Evolutionary conservation across 805 yeast genomes (phyloP), one percentile per base, ranked within the genome.

Genomic region (Danielia reshetovae): DNA sequence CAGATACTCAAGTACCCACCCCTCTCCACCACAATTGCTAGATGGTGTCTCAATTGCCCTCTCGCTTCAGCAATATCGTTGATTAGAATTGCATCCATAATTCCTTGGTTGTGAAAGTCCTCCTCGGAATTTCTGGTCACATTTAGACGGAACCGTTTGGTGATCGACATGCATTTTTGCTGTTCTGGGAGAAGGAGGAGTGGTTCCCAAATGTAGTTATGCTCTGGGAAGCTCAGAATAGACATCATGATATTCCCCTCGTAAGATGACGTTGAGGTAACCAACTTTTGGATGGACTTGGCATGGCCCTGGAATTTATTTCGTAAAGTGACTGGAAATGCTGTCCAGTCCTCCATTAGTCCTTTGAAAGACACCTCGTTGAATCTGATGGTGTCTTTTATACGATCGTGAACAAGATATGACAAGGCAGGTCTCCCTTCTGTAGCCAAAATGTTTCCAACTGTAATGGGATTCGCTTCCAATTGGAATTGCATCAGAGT

Each of bases 261-360:
- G 8, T 43, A 39, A 19, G 55, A 45, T 2, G 64, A 53, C 18
- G 77, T 62, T 1, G 95, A 82, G 47, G 88, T 75, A 12, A 76
- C 62, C 3, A 89, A 56, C 31, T 68, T 71, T 45, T 75, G 77
- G 15, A 89, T 79, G 0, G 96, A 85, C 52, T 88, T 88, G 36
- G 77, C 74, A 52, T 88, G 96, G 1, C 97, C 97, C 2, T 94
- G 86, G 35, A 81, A 75, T 45, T 82, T 79, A 42, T 79, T 50
- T 3, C 49, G 25, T 14, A 66, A 32, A 14, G 24, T 18, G 8
- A 30, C 26, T 19, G 22, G 22, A 19, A 19, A 7, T 9, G 22
- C 9, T 7, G 22, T 19, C 9, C 9, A 9, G 3, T 30, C 26
- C 16, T 17, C 22, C 4, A 34, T 10, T 0, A 47, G 10, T 5